Evolutionary conservation across 1,284 basidiomycete species (phyloP).

Genomic region (Schizophyllum amplum): DNA sequence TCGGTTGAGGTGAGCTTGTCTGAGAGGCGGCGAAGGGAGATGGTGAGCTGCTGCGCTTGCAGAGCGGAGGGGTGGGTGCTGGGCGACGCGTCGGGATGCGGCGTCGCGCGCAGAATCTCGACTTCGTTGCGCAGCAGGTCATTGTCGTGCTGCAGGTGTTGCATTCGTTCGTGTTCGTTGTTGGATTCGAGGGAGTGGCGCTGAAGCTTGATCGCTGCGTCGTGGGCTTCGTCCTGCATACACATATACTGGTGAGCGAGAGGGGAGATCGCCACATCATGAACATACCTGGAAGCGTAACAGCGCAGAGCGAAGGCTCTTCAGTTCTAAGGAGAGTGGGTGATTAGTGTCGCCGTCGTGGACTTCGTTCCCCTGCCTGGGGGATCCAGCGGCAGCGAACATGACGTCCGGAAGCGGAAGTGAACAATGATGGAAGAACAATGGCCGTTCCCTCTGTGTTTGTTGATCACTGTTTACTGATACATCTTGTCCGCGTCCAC

Average conservation of each 20-base stretch:
- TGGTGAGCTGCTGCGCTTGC: slow-evolving; percentile 8
- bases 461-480: too few relatives aligned
- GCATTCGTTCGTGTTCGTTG: slow-evolving; percentile 2
- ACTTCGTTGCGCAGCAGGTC: slow-evolving; percentile 4
- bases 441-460: too few relatives aligned
- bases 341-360: background rate
- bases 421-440: too few relatives aligned
- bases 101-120: slow-evolving; percentile 5
- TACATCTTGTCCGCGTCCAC: too few relatives aligned
- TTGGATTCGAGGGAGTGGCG: slow-evolving; percentile 10
- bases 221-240: slow-evolving; percentile 9
- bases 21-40: slow-evolving; percentile 9
- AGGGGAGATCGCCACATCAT: background rate
- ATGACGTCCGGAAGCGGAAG: too few relatives aligned
- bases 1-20: slow-evolving; percentile 11
- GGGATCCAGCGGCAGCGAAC: too few relatives aligned
- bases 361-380: too few relatives aligned
- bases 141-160: slow-evolving; percentile 8
- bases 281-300: slow-evolving; percentile 7
- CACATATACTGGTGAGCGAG: background rate
- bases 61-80: background rate
- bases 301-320: slow-evolving; percentile 1
- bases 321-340: slow-evolving; percentile 9
- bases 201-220: slow-evolving; percentile 10
- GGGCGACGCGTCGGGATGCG: background rate